Conservation (phyloP, 1,139 yeast genomes). For the Hanseniaspora uvarum region DNA sequence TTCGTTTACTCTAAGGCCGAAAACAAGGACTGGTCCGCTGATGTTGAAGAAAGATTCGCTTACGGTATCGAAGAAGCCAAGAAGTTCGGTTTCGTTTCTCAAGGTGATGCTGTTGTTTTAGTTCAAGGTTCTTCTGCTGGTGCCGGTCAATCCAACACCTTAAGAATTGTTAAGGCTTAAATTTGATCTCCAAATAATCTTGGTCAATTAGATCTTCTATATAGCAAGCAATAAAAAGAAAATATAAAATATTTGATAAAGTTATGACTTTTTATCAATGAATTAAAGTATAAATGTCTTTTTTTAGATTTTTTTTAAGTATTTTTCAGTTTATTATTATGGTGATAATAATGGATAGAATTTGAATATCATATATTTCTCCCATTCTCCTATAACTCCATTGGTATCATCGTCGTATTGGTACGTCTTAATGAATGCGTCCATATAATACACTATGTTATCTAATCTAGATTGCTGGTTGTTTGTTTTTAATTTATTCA, state of each 20-base stretch:
- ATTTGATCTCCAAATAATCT: slow-evolving; percentile 1
- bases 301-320: not conserved
- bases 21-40: slow-evolving; percentile 86
- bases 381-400: slow-evolving; percentile 12
- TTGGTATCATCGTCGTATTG: slow-evolving; percentile 4
- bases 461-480: slow-evolving; percentile 7
- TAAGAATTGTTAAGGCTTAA: slow-evolving; percentile 54
- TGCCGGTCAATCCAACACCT: slow-evolving; percentile 96
- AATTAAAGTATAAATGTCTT: not conserved
- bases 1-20: slow-evolving; percentile 64
- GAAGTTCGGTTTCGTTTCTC: slow-evolving; percentile 70
- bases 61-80: slow-evolving; percentile 90
- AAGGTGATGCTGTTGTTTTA: slow-evolving; percentile 86
- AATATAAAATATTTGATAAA: not conserved
- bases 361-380: slow-evolving; percentile 5
- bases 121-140: slow-evolving; percentile 99
- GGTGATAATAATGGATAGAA: slow-evolving; percentile 2
- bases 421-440: not conserved
- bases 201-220: not conserved
- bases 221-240: not conserved
- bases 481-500: slow-evolving; percentile 22
- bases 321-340: no score
- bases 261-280: not conserved
- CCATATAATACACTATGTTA: not conserved
- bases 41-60: slow-evolving; percentile 88